Evolutionary conservation across 495 filamentous ascomycete genomes (phyloP).

Genomic region (Apodospora peruviana): DNA sequence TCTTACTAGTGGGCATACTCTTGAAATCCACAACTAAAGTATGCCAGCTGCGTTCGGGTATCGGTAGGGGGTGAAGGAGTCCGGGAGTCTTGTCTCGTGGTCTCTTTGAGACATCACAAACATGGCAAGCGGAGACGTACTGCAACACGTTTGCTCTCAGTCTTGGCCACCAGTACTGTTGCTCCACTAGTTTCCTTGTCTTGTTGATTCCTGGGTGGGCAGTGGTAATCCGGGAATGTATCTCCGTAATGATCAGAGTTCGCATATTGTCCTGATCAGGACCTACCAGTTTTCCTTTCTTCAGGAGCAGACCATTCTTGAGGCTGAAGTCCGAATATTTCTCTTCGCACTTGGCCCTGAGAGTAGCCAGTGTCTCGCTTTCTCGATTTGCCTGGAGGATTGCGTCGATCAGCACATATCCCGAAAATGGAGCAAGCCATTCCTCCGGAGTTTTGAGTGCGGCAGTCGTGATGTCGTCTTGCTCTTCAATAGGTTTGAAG

Average conservation of each 20-base stretch:
- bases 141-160: neutral
- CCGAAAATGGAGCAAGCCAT: neutral
- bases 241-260: neutral
- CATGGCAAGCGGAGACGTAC: neutral
- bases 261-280: neutral
- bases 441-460: neutral
- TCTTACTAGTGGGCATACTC: neutral
- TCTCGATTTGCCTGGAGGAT: neutral
- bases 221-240: neutral
- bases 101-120: neutral
- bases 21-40: slow-evolving; percentile 3
- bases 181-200: neutral
- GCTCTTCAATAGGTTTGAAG: neutral
- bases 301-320: neutral
- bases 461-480: neutral
- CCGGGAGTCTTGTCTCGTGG: neutral
- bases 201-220: slow-evolving; percentile 2
- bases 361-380: neutral
- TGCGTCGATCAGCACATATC: neutral
- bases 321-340: neutral
- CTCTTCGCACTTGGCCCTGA: neutral
- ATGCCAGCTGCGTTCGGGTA: neutral
- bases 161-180: neutral
- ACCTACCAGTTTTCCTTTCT: neutral
- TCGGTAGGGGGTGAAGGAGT: neutral